Base-by-base conservation (phyloP, 2,329 filamentous ascomycete genomes). In the Fonsecaea erecta region DNA sequence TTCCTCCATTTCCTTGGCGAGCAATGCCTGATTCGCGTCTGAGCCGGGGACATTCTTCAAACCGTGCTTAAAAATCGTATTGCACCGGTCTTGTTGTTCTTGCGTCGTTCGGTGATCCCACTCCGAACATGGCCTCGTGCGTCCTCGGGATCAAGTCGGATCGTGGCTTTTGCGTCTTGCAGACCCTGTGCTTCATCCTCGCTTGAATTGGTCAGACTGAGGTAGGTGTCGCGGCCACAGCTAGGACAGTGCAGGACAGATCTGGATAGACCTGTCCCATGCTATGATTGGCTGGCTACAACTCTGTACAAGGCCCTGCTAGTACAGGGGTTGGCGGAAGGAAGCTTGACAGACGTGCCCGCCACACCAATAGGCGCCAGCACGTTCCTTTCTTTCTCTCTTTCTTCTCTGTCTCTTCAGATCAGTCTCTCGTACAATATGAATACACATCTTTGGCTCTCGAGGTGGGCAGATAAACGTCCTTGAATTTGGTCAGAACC, bases 391-490 rank as follows among this genome's bases (percentile, higher is more conserved):
- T n/a, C n/a, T n/a, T n/a, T n/a, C n/a, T n/a, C n/a, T n/a, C n/a
- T n/a, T n/a, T n/a, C n/a, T n/a, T n/a, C n/a, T n/a, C n/a, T n/a
- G n/a, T n/a, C n/a, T n/a, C n/a, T n/a, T n/a, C n/a, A n/a, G n/a
- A n/a, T n/a, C n/a, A n/a, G n/a, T n/a, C n/a, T n/a, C n/a, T n/a
- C n/a, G n/a, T n/a, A n/a, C n/a, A n/a, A n/a, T n/a, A n/a, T n/a
- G n/a, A n/a, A n/a, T n/a, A n/a, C n/a, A n/a, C n/a, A n/a, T n/a
- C n/a, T n/a, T 99, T 99, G 72, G 94, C 93, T 83, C 97, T 97
- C 71, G 99, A 83, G 8, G 95, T 94, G 14, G 94, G 93, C 64
- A 97, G 78, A 76, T 97, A 99, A 79, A 98, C 93, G 75, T 97
- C 94, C 74, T 90, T 86, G 73, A 99, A 88, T 83, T 99, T 99